phyloP scores from a whole-genome alignment of 108 stramenopile genomes.

The Fistulifera pelliculosa region DNA sequence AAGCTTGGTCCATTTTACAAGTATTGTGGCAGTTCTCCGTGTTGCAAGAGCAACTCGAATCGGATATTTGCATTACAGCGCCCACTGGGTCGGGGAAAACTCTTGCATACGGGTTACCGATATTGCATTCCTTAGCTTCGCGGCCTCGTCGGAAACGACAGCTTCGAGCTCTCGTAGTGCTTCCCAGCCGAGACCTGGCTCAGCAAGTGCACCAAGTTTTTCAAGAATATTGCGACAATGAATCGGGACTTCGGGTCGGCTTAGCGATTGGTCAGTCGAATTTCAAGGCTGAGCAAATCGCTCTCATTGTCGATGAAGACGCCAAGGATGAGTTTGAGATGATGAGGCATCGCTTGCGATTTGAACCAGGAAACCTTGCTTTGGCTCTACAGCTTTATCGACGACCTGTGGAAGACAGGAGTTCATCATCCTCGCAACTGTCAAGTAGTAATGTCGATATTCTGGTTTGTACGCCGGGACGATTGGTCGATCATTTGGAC shows the following conservation, averaged over 20 bases:
- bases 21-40: constrained; percentile 45
- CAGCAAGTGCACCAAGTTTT: constrained; percentile 85
- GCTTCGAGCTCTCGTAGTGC: constrained; percentile 83
- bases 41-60: constrained; percentile 2
- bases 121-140: constrained; percentile 63
- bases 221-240: constrained; percentile 47
- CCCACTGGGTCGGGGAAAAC: constrained; percentile 89
- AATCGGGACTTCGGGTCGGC: constrained; percentile 73
- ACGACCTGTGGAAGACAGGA: constrained; percentile 5
- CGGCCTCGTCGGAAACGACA: constrained; percentile 39
- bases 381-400: constrained; percentile 19
- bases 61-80: constrained; percentile 83
- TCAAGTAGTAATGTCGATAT: constrained; percentile 49
- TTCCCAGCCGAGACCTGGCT: constrained; percentile 91
- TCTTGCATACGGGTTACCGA: constrained; percentile 74
- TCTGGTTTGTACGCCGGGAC: constrained; percentile 92
- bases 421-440: background rate
- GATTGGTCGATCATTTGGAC: constrained; percentile 88
- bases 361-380: constrained; percentile 31
- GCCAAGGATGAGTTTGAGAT: constrained; percentile 2
- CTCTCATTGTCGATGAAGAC: constrained; percentile 15
- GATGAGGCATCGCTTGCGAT: constrained; percentile 13
- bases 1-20: constrained; percentile 76
- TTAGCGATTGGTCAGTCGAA: constrained; percentile 84
- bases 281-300: constrained; percentile 55